These are phyloP conservation scores for Fistulifera pelliculosa DNA, from an alignment of 108 stramenopile genomes.

Conservation along the genomic window DNA sequence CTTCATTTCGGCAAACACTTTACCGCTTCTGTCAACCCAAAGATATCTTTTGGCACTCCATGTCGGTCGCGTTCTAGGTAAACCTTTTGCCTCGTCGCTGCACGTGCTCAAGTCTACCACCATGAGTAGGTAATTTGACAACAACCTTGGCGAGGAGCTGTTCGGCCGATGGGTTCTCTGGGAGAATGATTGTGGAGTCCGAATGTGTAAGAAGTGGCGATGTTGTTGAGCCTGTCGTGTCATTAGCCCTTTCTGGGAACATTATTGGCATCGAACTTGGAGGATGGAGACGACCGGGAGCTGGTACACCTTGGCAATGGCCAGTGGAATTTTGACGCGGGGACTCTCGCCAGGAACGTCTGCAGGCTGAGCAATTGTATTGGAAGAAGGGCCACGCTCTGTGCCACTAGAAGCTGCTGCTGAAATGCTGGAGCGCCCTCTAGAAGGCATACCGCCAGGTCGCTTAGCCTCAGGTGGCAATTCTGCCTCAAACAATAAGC, in stretches of 20 bases:
- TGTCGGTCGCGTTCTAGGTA: slow-evolving; percentile 53
- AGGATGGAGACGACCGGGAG: slow-evolving; percentile 40
- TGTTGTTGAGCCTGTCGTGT: not conserved
- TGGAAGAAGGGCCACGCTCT: not conserved
- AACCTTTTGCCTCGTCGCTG: slow-evolving; percentile 20
- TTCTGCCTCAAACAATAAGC: slow-evolving; percentile 91
- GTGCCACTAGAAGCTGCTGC: not conserved
- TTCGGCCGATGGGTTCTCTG: slow-evolving; percentile 31
- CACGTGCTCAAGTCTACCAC: slow-evolving; percentile 59
- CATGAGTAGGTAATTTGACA: slow-evolving; percentile 49
- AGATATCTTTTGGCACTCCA: slow-evolving; percentile 62
- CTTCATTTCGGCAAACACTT: slow-evolving; percentile 63
- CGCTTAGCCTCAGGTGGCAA: slow-evolving; percentile 72
- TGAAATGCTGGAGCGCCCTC: slow-evolving; percentile 8
- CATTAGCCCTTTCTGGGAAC: slow-evolving; percentile 1
- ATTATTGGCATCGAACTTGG: slow-evolving; percentile 5
- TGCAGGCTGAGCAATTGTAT: slow-evolving; percentile 8
- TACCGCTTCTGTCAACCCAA: slow-evolving; percentile 60
- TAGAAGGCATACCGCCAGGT: slow-evolving; percentile 22
- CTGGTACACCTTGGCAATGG: slow-evolving; percentile 68
- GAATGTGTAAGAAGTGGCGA: slow-evolving; percentile 20
- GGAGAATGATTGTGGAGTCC: slow-evolving; percentile 15
- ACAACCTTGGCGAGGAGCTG: slow-evolving; percentile 51
- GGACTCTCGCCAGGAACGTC: slow-evolving; percentile 6
- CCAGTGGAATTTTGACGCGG: slow-evolving; percentile 39